Conservation (phyloP, 192 early-diverging fungal species). For the Paraglomus brasilianum region DNA sequence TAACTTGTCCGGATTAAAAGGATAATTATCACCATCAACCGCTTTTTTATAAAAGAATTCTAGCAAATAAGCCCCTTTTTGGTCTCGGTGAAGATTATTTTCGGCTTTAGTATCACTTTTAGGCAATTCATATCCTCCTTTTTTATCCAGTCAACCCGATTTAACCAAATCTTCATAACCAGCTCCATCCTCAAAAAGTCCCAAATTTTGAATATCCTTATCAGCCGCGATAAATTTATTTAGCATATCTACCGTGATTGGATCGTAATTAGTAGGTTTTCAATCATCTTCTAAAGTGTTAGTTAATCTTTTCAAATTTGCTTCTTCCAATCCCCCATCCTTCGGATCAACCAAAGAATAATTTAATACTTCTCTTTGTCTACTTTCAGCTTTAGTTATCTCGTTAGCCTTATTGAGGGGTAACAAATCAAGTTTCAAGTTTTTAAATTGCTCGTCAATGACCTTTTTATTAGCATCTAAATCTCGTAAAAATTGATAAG, state of each 20-base stretch:
- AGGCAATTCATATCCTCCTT: slow-evolving; percentile 15
- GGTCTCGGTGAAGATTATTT: slow-evolving; percentile 4
- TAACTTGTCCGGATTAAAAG: slow-evolving; percentile 14
- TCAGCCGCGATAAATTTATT: slow-evolving; percentile 11
- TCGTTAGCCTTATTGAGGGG: not conserved
- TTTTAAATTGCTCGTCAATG: slow-evolving; percentile 2
- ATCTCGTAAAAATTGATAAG: slow-evolving; percentile 18
- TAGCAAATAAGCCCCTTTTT: slow-evolving; percentile 15
- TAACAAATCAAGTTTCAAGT: not conserved
- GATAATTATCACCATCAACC: not conserved
- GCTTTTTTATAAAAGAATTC: slow-evolving; percentile 14
- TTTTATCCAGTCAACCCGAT: not conserved
- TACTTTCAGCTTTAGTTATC: not conserved
- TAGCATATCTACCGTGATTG: not conserved
- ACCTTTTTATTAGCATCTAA: slow-evolving; percentile 4
- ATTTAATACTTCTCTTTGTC: not conserved
- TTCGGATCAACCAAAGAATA: slow-evolving; percentile 9
- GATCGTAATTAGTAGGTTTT: slow-evolving; percentile 11
- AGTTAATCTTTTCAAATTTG: slow-evolving; percentile 2
- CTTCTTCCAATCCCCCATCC: slow-evolving; percentile 3
- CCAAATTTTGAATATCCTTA: not conserved
- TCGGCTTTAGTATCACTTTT: not conserved
- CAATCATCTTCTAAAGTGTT: slow-evolving; percentile 8
- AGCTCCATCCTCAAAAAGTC: slow-evolving; percentile 3
- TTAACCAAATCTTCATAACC: not conserved